Percentiles rank a stretch among this genome's conserved stretches.
Evolutionary conservation across 2,329 filamentous ascomycete species (phyloP).

Genomic region (Aspergillus vadensis): DNA sequence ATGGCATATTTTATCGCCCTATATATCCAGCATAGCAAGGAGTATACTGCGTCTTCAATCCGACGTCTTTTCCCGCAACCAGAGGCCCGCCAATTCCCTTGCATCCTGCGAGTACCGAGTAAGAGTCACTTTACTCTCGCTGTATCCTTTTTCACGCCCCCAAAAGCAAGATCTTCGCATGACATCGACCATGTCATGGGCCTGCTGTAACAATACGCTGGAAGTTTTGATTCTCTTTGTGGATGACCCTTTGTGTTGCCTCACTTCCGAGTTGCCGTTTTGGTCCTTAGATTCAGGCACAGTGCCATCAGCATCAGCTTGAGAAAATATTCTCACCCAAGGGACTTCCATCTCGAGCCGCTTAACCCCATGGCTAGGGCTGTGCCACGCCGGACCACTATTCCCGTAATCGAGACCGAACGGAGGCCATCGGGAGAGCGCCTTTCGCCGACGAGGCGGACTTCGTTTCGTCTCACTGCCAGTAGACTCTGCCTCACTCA

Average conservation of each 20-base stretch:
- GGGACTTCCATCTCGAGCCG: conserved; percentile 36
- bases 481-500: not conserved
- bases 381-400: conserved; percentile 22
- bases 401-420: conserved; percentile 39
- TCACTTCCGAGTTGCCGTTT: not conserved
- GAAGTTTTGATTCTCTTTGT: not conserved
- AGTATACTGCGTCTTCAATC: too few relatives aligned
- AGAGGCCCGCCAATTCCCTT: too few relatives aligned
- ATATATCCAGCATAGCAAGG: too few relatives aligned
- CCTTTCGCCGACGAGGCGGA: conserved; percentile 36
- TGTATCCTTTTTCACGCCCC: conserved; percentile 43
- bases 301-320: not conserved
- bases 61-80: too few relatives aligned
- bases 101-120: not conserved
- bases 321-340: conserved; percentile 32
- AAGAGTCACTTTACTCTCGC: conserved; percentile 39
- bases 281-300: too few relatives aligned
- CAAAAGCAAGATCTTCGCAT: conserved; percentile 49
- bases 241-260: not conserved
- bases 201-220: conserved; percentile 41
- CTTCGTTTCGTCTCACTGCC: conserved; percentile 1
- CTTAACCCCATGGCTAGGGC: conserved; percentile 20
- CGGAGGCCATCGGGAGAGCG: conserved; percentile 43
- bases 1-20: too few relatives aligned
- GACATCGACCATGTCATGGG: conserved; percentile 43